Evolutionary conservation across 192 early-diverging fungal species (phyloP).

Genomic region (Linderina pennispora): DNA sequence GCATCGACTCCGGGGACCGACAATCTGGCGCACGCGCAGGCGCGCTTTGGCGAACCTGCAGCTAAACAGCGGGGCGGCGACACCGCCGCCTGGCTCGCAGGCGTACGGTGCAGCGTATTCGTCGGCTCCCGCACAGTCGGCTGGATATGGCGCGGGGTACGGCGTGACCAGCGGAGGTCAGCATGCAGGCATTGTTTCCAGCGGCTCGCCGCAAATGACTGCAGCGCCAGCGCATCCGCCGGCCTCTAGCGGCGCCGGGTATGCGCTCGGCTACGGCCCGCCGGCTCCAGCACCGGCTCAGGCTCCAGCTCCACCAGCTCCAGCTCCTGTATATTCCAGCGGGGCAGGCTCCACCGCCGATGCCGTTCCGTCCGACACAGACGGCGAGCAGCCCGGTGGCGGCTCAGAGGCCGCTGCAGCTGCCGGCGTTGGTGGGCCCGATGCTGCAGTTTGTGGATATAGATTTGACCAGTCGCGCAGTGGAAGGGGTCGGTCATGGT

Average conservation of each 20-base stretch:
- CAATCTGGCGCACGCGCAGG: constrained; percentile 20
- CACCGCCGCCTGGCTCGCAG: constrained; percentile 1
- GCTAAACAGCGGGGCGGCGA: constrained; percentile 8
- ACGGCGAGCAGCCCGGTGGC: no score
- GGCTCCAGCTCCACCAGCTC: no score
- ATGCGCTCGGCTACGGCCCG: constrained; percentile 43
- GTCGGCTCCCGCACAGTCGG: constrained; percentile 1
- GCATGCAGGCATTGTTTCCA: no score
- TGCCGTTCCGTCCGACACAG: no score
- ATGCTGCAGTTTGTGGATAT: constrained; percentile 46
- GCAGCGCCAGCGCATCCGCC: constrained; percentile 3
- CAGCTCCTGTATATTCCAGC: no score
- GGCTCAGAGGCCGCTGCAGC: constrained; percentile 7
- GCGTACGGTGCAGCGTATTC: constrained; percentile 6
- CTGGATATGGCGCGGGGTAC: constrained; percentile 6
- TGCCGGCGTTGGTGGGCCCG: constrained; percentile 40
- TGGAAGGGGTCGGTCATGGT: constrained; percentile 44
- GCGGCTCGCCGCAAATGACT: constrained; percentile 4
- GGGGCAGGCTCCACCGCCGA: no score
- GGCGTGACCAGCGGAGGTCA: no score
- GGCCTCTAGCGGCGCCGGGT: constrained; percentile 9
- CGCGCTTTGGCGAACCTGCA: constrained; percentile 41
- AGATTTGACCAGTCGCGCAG: constrained; percentile 35
- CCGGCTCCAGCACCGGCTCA: not conserved
- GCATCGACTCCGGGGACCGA: constrained; percentile 6